Evolutionary conservation across 108 stramenopile genomes (phyloP).

Genomic region (Fistulifera solaris): DNA sequence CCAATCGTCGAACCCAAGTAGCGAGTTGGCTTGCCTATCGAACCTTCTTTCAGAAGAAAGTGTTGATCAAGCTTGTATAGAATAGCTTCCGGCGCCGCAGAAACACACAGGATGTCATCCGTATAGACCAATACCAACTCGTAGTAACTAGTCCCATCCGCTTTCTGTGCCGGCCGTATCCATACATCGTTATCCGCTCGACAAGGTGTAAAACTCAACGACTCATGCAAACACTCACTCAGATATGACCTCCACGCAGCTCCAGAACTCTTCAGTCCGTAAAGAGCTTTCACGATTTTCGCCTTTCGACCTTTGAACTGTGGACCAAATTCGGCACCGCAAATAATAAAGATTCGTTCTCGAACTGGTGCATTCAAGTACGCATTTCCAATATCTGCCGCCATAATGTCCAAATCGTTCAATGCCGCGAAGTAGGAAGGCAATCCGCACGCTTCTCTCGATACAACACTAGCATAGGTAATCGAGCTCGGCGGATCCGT

Average conservation of each 20-base stretch:
- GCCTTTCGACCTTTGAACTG: constrained; percentile 12
- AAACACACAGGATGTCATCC: constrained; percentile 20
- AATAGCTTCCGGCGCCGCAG: constrained; percentile 1
- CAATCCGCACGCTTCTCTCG: constrained; percentile 34
- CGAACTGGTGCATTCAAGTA: constrained; percentile 29
- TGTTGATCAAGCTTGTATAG: constrained; percentile 7
- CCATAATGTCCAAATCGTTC: constrained; percentile 30
- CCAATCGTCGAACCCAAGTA: constrained; percentile 21
- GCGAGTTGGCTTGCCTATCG: constrained; percentile 7
- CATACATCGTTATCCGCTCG: constrained; percentile 30
- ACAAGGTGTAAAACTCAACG: constrained; percentile 13
- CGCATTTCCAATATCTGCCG: constrained; percentile 31
- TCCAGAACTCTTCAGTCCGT: constrained; percentile 31
- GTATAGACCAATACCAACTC: constrained; percentile 29
- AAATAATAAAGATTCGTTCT: constrained; percentile 20
- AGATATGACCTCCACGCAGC: constrained; percentile 15
- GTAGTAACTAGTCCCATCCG: constrained; percentile 17
- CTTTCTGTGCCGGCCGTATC: constrained; percentile 12
- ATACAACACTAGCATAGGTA: constrained; percentile 46
- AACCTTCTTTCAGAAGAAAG: constrained; percentile 17
- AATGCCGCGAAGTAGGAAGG: constrained; percentile 32
- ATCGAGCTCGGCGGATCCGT: constrained; percentile 21
- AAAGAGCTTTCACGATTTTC: constrained; percentile 21
- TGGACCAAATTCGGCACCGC: constrained; percentile 30
- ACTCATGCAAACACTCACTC: not conserved